Percentiles rank a stretch among this genome's conserved stretches.
phyloP scores from a whole-genome alignment of 108 stramenopile genomes.

The Fragilaria crotonensis region DNA sequence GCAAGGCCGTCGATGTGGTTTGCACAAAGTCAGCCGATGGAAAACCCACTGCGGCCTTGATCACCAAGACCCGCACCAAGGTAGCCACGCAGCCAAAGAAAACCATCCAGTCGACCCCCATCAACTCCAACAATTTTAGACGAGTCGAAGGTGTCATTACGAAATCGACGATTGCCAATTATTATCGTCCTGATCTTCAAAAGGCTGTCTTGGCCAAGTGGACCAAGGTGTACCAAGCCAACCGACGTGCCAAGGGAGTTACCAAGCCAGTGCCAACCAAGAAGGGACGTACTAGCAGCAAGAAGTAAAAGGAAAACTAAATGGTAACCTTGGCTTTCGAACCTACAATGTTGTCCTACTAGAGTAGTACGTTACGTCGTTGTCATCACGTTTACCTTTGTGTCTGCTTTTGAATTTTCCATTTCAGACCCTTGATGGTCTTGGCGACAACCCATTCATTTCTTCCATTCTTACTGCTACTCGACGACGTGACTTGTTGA shows the following conservation, averaged over 20 bases:
- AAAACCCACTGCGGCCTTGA: slow-evolving; percentile 55
- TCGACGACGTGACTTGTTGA: neutral
- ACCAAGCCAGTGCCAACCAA: slow-evolving; percentile 76
- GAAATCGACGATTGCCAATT: slow-evolving; percentile 66
- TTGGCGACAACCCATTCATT: neutral
- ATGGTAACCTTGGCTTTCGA: no score
- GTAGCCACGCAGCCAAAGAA: slow-evolving; percentile 48
- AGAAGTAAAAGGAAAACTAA: slow-evolving; percentile 4
- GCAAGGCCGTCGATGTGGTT: slow-evolving; percentile 69
- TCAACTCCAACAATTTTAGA: slow-evolving; percentile 90
- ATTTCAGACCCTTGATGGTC: neutral
- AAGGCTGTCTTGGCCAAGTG: slow-evolving; percentile 75
- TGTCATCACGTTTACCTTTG: neutral
- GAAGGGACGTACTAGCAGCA: slow-evolving; percentile 75
- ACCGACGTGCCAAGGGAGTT: slow-evolving; percentile 80
- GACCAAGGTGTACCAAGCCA: slow-evolving; percentile 81
- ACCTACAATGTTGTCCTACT: no score
- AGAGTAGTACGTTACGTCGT: no score
- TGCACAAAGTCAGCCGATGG: no score
- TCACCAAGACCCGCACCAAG: slow-evolving; percentile 84
- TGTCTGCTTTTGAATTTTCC: neutral
- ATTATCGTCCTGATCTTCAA: slow-evolving; percentile 89
- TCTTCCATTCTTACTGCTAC: no score
- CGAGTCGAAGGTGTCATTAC: slow-evolving; percentile 65
- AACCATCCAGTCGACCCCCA: slow-evolving; percentile 52